These are phyloP conservation scores for Epichloe brachyelytri DNA, from an alignment of 2,329 filamentous ascomycete species.

Conservation along the genomic window DNA sequence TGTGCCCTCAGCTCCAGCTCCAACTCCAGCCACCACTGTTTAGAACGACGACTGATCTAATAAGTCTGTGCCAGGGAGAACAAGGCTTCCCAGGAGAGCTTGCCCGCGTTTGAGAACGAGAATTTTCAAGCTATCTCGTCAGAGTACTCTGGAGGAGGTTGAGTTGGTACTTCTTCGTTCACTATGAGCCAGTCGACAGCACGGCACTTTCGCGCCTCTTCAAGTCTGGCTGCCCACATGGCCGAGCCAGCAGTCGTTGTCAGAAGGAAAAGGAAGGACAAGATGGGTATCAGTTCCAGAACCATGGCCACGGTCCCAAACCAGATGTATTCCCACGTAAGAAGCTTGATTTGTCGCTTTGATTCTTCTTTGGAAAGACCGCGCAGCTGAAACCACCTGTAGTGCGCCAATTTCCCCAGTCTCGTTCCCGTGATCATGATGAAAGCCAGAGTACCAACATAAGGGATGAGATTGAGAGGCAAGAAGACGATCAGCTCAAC, in stretches of 20 bases:
- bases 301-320: constrained; percentile 79
- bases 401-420: constrained; percentile 79
- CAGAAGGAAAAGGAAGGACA: constrained; percentile 90
- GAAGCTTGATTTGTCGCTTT: constrained; percentile 52
- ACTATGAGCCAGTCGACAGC: constrained; percentile 6
- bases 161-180: constrained; percentile 9
- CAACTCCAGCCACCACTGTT: no score
- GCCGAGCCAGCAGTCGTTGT: constrained; percentile 77
- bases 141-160: constrained; percentile 16
- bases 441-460: constrained; percentile 73
- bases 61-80: neutral
- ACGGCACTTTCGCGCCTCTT: constrained; percentile 35
- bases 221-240: constrained; percentile 71
- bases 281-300: constrained; percentile 72
- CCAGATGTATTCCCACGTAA: constrained; percentile 79
- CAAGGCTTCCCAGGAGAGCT: neutral
- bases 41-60: neutral
- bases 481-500: constrained; percentile 67
- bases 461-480: constrained; percentile 78
- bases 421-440: constrained; percentile 78
- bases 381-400: constrained; percentile 75
- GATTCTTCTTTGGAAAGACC: constrained; percentile 62
- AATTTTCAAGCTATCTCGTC: constrained; percentile 10
- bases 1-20: neutral
- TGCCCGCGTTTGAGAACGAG: neutral